Evolutionary conservation across 495 filamentous ascomycete species (phyloP).

Genomic region (Stereocaulon alpinum): DNA sequence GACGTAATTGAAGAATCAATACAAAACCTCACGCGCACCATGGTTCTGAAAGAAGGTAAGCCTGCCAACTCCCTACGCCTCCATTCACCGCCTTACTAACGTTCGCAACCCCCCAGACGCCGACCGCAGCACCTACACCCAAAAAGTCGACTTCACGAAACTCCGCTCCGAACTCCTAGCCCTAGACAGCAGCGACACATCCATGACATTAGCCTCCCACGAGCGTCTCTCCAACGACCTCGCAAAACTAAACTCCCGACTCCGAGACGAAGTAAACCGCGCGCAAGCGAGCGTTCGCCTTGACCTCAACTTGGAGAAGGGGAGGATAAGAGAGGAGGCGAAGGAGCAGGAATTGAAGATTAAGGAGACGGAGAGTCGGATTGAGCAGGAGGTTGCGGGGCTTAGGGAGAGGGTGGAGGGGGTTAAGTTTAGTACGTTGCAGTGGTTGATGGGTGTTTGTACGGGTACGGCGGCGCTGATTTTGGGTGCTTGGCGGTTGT

Average conservation of each 20-base stretch:
- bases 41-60: constrained; percentile 87
- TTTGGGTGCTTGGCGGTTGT: constrained; percentile 90
- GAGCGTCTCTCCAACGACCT: constrained; percentile 91
- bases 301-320: constrained; percentile 95
- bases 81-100: neutral
- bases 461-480: constrained; percentile 87
- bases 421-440: constrained; percentile 94
- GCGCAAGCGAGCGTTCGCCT: constrained; percentile 86
- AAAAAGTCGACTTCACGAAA: constrained; percentile 99
- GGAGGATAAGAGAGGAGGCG: constrained; percentile 89
- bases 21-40: constrained; percentile 93
- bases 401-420: constrained; percentile 85
- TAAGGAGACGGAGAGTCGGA: constrained; percentile 96
- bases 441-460: constrained; percentile 98
- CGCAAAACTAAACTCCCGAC: constrained; percentile 74
- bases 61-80: neutral
- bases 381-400: constrained; percentile 94
- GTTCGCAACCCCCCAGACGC: constrained; percentile 33
- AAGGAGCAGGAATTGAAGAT: constrained; percentile 97
- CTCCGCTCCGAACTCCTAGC: constrained; percentile 87
- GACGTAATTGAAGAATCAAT: constrained; percentile 98
- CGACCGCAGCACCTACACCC: constrained; percentile 74
- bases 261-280: constrained; percentile 87
- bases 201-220: constrained; percentile 78
- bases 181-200: constrained; percentile 80